Evolutionary conservation across 257 asterid genomes (phyloP).

Genomic region (Scutellaria barbata): DNA sequence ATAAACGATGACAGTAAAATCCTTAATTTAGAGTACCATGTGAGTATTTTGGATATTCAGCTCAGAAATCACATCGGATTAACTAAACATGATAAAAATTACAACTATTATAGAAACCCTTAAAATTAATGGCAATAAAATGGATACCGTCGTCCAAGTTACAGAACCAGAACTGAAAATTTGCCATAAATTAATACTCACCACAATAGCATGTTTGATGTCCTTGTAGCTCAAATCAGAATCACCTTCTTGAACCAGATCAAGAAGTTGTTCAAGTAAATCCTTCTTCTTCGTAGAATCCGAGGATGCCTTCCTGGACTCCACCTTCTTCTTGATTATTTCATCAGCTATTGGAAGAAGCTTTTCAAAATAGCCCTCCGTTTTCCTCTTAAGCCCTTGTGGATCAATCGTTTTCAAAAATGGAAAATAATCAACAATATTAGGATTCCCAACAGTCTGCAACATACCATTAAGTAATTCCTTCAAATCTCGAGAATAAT

Average conservation of each 20-base stretch:
- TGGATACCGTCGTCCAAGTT: no score
- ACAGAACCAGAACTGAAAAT: no score
- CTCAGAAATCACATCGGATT: no score
- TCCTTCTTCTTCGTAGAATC: constrained; percentile 19
- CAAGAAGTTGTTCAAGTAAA: constrained; percentile 36
- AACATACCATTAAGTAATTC: background rate
- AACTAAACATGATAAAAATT: no score
- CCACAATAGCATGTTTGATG: constrained; percentile 2
- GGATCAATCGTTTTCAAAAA: constrained; percentile 26
- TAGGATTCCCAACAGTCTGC: background rate
- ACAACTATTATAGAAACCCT: no score
- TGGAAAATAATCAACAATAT: constrained; percentile 31
- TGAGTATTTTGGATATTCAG: no score
- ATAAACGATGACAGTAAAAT: no score
- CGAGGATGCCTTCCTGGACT: background rate
- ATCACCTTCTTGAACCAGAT: constrained; percentile 15
- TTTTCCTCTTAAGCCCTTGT: constrained; percentile 25
- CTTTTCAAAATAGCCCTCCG: background rate
- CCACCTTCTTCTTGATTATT: background rate
- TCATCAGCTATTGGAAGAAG: constrained; percentile 15
- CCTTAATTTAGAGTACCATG: no score
- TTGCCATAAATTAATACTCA: background rate
- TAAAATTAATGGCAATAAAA: no score
- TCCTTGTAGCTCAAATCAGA: constrained; percentile 22
- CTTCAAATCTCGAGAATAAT: constrained; percentile 33